These are phyloP conservation scores for Saururus chinensis DNA, from an alignment of 164 flowering plant genomes.

Conservation along the genomic window DNA sequence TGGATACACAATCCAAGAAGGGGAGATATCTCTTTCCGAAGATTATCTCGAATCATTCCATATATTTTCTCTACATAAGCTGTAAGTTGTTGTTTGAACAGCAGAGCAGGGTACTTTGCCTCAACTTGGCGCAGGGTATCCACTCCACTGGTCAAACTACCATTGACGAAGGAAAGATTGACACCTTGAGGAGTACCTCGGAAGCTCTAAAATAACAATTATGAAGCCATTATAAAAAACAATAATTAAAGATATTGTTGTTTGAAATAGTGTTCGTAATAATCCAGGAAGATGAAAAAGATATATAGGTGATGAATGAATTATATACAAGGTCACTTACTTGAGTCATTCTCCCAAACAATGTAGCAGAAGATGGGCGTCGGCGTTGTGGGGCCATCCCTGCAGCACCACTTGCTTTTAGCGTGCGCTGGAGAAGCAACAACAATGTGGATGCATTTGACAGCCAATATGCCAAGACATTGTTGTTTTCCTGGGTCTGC, in stretches of 20 bases:
- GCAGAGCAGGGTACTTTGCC: conserved; percentile 98
- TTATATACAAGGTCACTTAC: conserved; percentile 22
- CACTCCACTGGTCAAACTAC: conserved; percentile 54
- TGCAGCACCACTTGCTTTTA: conserved; percentile 96
- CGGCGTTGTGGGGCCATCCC: conserved; percentile 93
- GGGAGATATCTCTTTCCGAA: conserved; percentile 97
- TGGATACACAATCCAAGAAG: conserved; percentile 93
- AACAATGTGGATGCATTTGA: conserved; percentile 92
- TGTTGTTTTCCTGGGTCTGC: conserved; percentile 86
- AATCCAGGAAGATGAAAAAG: too few species aligned
- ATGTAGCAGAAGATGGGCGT: conserved; percentile 73
- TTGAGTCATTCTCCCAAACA: conserved; percentile 95
- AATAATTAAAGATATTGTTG: background rate
- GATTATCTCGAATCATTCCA: conserved; percentile 96
- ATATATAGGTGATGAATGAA: background rate
- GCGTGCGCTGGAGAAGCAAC: conserved; percentile 82
- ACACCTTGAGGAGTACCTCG: conserved; percentile 91
- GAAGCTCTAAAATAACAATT: conserved; percentile 54
- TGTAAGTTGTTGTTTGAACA: conserved; percentile 98
- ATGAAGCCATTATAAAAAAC: background rate
- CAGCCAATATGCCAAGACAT: conserved; percentile 84
- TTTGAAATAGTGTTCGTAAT: background rate
- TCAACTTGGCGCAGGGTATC: conserved; percentile 83
- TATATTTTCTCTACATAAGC: conserved; percentile 97
- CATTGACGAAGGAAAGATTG: conserved; percentile 62